Evolutionary conservation across 805 yeast genomes (phyloP), one percentile per base, ranked within the genome.

Genomic region (Schwanniomyces vanrijiae): DNA sequence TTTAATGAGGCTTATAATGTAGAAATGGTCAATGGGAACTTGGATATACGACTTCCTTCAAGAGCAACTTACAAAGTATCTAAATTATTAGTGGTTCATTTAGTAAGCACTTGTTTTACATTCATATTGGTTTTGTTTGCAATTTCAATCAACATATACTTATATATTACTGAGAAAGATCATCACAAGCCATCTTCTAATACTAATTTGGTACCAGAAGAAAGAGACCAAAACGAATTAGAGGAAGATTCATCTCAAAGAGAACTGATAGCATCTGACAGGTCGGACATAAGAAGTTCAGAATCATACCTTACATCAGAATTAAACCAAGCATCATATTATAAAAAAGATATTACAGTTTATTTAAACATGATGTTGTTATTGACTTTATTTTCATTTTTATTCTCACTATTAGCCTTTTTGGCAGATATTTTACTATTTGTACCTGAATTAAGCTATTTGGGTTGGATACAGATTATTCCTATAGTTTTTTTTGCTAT

Each of bases 381-480:
- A 2, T 72, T 86, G 65, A 76, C 90, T 1, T 61, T 88, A 37
- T 83, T 90, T 1, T 74, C 90, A 0, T 89, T 90, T 55, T 60
- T 91, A 47, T 71, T 86, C 37, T 71, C 88, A 1, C 66, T 91
- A 42, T 71, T 92, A 43, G 84, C 91, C 5, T 88, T 92, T 53
- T 68, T 91, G 49, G 89, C 89, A 3, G 98, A 92, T 62, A 79
- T 91, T 33, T 64, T 91, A 35, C 64, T 92, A 43, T 92, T 92
- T 57, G 77, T 84, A 1, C 88, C 91, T 2, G 82, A 83, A 59
- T 68, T 92, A 45, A 77, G 81, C 45, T 90, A 90, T 83, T 78
- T 85, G 39, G 96, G 96, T 21, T 92, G 97, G 97, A 69, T 86
- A 43, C 78, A 88, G 49, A 68, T 91, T 21, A 82, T 81, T 0